Conservation (phyloP, 192 early-diverging fungal genomes). For the Coemansia asiatica region DNA sequence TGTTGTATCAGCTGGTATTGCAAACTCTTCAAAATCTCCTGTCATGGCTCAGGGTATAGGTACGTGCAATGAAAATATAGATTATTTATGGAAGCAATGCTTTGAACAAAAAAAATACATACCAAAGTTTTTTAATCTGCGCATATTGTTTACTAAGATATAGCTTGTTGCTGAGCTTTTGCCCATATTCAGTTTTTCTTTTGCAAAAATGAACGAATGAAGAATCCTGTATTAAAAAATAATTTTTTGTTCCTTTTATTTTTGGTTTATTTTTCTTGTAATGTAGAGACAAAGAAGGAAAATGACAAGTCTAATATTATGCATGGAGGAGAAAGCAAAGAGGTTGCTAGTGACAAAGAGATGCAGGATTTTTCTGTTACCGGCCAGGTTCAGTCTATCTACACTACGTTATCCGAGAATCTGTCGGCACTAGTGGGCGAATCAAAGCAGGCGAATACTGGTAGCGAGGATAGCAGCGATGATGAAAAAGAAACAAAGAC, state of each 20-base stretch:
- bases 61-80: too few relatives aligned
- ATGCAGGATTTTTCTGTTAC: background rate
- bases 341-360: background rate
- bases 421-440: constrained; percentile 7
- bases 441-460: background rate
- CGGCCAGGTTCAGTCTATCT: constrained; percentile 13
- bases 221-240: too few relatives aligned
- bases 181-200: too few relatives aligned
- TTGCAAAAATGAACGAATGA: too few relatives aligned
- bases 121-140: too few relatives aligned
- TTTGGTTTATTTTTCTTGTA: background rate
- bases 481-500: background rate
- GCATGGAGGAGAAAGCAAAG: constrained; percentile 4
- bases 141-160: too few relatives aligned
- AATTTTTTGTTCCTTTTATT: too few relatives aligned
- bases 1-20: constrained; percentile 2
- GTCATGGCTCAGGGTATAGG: constrained; percentile 30
- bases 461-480: too few relatives aligned
- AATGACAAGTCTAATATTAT: background rate
- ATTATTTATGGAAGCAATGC: too few relatives aligned
- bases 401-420: constrained; percentile 8
- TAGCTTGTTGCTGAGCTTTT: too few relatives aligned
- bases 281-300: background rate
- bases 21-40: constrained; percentile 15
- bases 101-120: too few relatives aligned